Evolutionary conservation across 2,329 filamentous ascomycete genomes (phyloP).

Genomic region (Curvularia sp.): DNA sequence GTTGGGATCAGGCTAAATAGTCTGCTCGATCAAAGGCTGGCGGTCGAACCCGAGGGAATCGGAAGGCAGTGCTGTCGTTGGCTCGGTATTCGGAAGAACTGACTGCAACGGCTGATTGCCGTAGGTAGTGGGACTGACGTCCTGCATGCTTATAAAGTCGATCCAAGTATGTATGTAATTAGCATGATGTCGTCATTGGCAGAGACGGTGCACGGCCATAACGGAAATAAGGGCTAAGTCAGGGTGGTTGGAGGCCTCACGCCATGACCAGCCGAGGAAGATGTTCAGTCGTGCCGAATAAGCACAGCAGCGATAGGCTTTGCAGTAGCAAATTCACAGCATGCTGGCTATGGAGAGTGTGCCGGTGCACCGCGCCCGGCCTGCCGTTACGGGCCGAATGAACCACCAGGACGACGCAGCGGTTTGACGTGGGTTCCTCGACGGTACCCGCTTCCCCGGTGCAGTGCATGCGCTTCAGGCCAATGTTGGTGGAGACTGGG

Average conservation of each 20-base stretch:
- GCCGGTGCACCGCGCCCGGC: background rate
- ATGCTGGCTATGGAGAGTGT: background rate
- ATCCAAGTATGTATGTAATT: background rate
- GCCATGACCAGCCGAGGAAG: background rate
- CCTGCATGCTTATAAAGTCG: background rate
- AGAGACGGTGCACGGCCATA: background rate
- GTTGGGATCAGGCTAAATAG: constrained; percentile 41
- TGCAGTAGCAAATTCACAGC: background rate
- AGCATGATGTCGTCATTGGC: constrained; percentile 6
- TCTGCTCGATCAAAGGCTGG: constrained; percentile 3
- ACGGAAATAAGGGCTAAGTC: background rate
- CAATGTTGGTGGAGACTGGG: background rate
- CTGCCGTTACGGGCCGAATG: background rate
- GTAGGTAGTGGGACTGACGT: background rate
- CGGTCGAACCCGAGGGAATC: background rate
- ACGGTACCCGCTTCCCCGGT: constrained; percentile 40
- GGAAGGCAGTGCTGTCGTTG: background rate
- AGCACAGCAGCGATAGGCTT: background rate
- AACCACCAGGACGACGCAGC: constrained; percentile 4
- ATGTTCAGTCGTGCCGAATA: background rate
- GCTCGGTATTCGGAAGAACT: background rate
- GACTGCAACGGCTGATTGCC: background rate
- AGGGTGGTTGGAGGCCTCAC: background rate
- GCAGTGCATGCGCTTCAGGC: constrained; percentile 15
- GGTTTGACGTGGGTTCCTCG: constrained; percentile 27